Evolutionary conservation across 2,329 filamentous ascomycete genomes (phyloP).

Genomic region (Xylogone sp.): DNA sequence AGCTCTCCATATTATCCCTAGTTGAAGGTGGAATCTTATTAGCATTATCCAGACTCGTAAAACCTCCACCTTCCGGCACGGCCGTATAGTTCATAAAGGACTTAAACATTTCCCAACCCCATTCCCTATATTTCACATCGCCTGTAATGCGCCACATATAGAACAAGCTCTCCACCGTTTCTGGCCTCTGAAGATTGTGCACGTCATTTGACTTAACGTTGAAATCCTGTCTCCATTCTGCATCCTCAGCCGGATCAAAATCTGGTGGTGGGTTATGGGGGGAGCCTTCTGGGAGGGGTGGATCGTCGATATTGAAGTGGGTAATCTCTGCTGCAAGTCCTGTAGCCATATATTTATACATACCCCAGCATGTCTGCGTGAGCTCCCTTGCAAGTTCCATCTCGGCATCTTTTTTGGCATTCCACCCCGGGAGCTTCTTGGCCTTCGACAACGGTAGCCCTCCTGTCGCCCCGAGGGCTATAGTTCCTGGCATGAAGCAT

Average conservation of each 20-base stretch:
- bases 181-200: conserved; percentile 92
- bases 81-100: conserved; percentile 83
- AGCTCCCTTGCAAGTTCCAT: conserved; percentile 84
- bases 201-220: conserved; percentile 75
- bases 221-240: conserved; percentile 74
- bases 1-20: conserved; percentile 96
- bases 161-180: conserved; percentile 93
- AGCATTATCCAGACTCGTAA: conserved; percentile 76
- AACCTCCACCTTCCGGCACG: conserved; percentile 73
- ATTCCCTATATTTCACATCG: conserved; percentile 83
- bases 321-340: conserved; percentile 94
- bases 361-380: conserved; percentile 97
- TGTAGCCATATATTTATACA: conserved; percentile 87
- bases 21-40: conserved; percentile 63
- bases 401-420: conserved; percentile 75
- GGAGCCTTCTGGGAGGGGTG: conserved; percentile 59
- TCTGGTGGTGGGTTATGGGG: conserved; percentile 44
- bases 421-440: conserved; percentile 69
- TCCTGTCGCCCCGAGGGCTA: conserved; percentile 81
- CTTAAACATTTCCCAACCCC: conserved; percentile 99
- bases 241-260: conserved; percentile 50
- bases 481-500: conserved; percentile 96
- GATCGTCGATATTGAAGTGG: conserved; percentile 74
- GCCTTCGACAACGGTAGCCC: conserved; percentile 74
- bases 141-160: conserved; percentile 99